Evolutionary conservation across 108 stramenopile species (phyloP).

Genomic region (Conticribra weissflogii): DNA sequence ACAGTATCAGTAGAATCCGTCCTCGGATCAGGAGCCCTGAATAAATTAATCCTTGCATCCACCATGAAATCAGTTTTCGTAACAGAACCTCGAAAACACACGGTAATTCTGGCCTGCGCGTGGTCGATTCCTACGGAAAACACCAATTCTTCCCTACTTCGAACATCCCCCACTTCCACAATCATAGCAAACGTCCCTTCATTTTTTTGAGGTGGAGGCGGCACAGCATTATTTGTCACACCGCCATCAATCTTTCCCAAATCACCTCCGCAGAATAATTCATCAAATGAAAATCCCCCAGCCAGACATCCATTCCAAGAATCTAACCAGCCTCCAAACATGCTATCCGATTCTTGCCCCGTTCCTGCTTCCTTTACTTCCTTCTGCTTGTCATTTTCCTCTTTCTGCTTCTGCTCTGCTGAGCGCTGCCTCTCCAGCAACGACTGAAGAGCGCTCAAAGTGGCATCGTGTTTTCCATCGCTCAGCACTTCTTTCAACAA

Average conservation of each 20-base stretch:
- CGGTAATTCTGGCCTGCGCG: slow-evolving; percentile 47
- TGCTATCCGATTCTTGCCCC: not conserved
- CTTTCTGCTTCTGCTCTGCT: slow-evolving; percentile 6
- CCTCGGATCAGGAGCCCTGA: slow-evolving; percentile 53
- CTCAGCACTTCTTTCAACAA: slow-evolving; percentile 40
- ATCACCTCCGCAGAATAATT: slow-evolving; percentile 24
- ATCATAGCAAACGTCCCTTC: slow-evolving; percentile 37
- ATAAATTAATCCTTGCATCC: slow-evolving; percentile 59
- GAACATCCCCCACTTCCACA: slow-evolving; percentile 55
- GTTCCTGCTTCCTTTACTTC: not conserved
- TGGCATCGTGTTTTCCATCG: slow-evolving; percentile 51
- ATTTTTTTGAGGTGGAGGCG: not conserved
- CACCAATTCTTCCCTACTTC: slow-evolving; percentile 62
- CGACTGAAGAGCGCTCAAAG: slow-evolving; percentile 33
- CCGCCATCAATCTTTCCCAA: slow-evolving; percentile 11
- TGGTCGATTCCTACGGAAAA: slow-evolving; percentile 65
- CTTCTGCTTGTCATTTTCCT: slow-evolving; percentile 1
- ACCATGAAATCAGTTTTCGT: slow-evolving; percentile 69
- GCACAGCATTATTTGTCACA: not conserved
- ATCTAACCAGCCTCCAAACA: slow-evolving; percentile 28
- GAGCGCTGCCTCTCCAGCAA: slow-evolving; percentile 17
- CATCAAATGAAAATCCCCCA: slow-evolving; percentile 43
- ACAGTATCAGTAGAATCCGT: slow-evolving; percentile 13
- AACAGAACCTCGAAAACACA: slow-evolving; percentile 69
- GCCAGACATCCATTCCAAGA: slow-evolving; percentile 38